A percentile compares a stretch with the other conserved stretches of the same genome.
These are phyloP conservation scores for Hawksworthiomyces lignivorus DNA, from an alignment of 2,329 filamentous ascomycete genomes.

Conservation along the genomic window DNA sequence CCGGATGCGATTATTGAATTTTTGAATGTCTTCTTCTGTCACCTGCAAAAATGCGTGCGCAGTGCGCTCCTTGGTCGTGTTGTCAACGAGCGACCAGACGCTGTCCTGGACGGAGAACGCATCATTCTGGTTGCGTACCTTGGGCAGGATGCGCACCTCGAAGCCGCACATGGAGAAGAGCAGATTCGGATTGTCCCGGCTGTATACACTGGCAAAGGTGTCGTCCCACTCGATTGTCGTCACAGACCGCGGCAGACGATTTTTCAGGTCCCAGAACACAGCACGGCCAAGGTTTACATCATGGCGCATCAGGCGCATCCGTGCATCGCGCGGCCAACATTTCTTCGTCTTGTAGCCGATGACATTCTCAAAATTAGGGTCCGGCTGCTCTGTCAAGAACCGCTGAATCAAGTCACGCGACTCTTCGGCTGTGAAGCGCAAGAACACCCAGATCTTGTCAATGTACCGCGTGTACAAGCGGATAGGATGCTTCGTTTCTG, in stretches of 20 bases:
- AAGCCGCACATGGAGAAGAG: constrained; percentile 98
- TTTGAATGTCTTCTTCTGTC: constrained; percentile 94
- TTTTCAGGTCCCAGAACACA: constrained; percentile 99
- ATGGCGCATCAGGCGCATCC: constrained; percentile 97
- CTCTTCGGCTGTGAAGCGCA: constrained; percentile 88
- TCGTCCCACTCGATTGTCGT: constrained; percentile 99
- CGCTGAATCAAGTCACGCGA: constrained; percentile 93
- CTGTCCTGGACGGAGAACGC: constrained; percentile 97
- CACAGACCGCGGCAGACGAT: constrained; percentile 84
- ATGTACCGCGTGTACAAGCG: constrained; percentile 97
- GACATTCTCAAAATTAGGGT: constrained; percentile 98
- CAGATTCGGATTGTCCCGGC: constrained; percentile 92
- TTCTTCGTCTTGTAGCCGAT: constrained; percentile 99
- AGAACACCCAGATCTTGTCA: constrained; percentile 97
- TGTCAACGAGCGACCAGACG: constrained; percentile 95
- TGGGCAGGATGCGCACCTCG: constrained; percentile 91
- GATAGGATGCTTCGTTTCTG: constrained; percentile 89
- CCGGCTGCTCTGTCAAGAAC: constrained; percentile 95
- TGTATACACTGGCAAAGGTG: constrained; percentile 97
- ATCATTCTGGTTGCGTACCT: constrained; percentile 89
- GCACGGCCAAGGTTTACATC: constrained; percentile 96
- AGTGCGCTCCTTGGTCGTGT: constrained; percentile 91
- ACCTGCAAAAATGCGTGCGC: constrained; percentile 97
- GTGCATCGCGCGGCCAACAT: constrained; percentile 95
- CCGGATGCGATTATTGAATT: constrained; percentile 98